Conservation (phyloP, 2,329 filamentous ascomycete genomes). For the Beauveria rudraprayagi region DNA sequence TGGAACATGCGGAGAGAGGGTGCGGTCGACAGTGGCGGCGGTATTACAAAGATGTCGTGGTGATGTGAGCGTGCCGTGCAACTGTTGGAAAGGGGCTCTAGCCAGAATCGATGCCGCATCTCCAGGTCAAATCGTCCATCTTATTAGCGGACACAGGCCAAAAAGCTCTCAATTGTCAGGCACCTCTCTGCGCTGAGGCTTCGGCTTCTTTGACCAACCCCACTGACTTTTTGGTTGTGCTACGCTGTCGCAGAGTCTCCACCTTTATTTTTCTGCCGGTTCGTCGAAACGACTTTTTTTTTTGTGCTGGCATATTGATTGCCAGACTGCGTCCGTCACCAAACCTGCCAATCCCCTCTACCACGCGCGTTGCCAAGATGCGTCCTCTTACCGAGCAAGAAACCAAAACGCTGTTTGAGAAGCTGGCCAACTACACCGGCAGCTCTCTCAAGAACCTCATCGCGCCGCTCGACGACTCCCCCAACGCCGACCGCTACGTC, state of each 20-base stretch:
- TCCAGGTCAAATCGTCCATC: background rate
- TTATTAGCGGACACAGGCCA: background rate
- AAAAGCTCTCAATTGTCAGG: background rate
- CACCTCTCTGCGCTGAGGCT: background rate
- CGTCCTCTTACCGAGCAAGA: constrained; percentile 72
- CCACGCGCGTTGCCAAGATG: constrained; percentile 44
- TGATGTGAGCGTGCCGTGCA: background rate
- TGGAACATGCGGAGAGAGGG: background rate
- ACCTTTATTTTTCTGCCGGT: constrained; percentile 5
- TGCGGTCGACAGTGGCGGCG: background rate
- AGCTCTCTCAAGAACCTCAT: constrained; percentile 79
- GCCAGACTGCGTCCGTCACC: background rate
- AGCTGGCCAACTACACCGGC: constrained; percentile 90
- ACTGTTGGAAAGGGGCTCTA: background rate
- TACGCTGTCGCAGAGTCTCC: background rate
- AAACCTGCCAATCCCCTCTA: background rate
- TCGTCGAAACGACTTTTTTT: background rate
- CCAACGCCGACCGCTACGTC: constrained; percentile 68
- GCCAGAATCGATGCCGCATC: background rate
- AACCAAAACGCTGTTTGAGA: constrained; percentile 77
- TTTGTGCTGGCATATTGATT: background rate
- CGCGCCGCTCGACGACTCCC: constrained; percentile 59
- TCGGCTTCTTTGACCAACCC: background rate
- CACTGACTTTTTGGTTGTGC: background rate
- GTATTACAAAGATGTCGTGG: background rate